Conservation (phyloP, 371 early-diverging fungal genomes). For the Mucor piriformis region DNA sequence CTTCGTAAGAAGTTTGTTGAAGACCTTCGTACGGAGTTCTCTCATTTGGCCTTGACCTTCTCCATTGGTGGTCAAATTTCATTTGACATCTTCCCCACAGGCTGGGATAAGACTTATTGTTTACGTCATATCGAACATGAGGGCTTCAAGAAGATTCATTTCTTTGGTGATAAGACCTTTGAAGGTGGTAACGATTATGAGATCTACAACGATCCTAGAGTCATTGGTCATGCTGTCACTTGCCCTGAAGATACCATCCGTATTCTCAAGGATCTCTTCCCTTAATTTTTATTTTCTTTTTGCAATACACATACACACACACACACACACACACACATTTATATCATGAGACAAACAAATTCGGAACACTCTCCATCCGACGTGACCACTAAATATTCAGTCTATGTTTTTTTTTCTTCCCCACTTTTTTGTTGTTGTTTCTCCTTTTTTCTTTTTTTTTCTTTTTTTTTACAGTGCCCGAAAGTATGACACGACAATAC, state of each 20-base stretch:
- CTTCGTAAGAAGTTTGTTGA: constrained; percentile 89
- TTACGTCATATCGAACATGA: constrained; percentile 90
- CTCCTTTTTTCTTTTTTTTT: constrained; percentile 24
- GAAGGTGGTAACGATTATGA: constrained; percentile 99
- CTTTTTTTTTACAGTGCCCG: constrained; percentile 6
- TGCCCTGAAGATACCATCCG: constrained; percentile 92
- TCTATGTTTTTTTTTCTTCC: constrained; percentile 13
- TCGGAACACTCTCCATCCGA: constrained; percentile 18
- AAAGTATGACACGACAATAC: constrained; percentile 33
- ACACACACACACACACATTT: neutral
- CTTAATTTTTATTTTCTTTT: constrained; percentile 16
- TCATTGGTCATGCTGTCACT: constrained; percentile 90
- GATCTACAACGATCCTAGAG: constrained; percentile 86
- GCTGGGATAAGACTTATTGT: constrained; percentile 99
- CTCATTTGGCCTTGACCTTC: constrained; percentile 89
- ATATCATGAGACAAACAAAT: constrained; percentile 7
- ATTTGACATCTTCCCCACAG: constrained; percentile 99
- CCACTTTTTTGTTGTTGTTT: constrained; percentile 1
- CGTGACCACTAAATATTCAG: neutral
- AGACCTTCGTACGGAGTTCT: constrained; percentile 86
- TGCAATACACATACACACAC: neutral
- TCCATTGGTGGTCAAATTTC: constrained; percentile 99
- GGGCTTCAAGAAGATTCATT: constrained; percentile 92
- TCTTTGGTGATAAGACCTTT: constrained; percentile 99
- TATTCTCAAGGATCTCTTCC: constrained; percentile 86